Conservation (phyloP, 148 eudicot genomes). For the Amaranthus cruentus region DNA sequence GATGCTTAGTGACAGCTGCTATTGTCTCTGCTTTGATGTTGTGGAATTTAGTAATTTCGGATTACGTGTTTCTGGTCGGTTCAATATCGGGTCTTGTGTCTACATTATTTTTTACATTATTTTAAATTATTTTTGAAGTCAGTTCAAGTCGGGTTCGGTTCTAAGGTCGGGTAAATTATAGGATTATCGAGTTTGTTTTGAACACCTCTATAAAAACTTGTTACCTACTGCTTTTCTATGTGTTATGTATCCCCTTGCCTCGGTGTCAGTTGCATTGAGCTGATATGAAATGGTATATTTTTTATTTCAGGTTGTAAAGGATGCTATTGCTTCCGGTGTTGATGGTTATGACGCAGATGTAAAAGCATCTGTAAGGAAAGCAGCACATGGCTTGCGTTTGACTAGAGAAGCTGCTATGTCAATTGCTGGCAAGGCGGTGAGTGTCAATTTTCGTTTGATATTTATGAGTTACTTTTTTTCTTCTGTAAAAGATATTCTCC, state of each 20-base stretch:
- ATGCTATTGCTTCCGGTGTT: conserved; percentile 76
- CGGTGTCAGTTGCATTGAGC: background rate
- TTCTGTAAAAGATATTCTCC: background rate
- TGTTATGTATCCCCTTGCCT: background rate
- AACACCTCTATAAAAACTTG: too few relatives aligned
- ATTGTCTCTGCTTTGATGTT: background rate
- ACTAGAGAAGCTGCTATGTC: conserved; percentile 87
- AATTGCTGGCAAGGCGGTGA: conserved; percentile 90
- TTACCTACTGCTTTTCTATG: too few relatives aligned
- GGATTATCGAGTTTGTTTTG: background rate
- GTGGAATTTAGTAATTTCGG: background rate
- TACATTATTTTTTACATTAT: too few relatives aligned
- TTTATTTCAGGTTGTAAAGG: conserved; percentile 66
- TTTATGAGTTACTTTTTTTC: background rate
- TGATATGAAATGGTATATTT: conserved; percentile 1
- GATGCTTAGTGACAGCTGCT: too few relatives aligned
- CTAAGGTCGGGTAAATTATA: background rate
- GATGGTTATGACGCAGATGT: conserved; percentile 78
- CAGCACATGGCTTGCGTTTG: conserved; percentile 96
- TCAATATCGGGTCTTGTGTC: too few relatives aligned
- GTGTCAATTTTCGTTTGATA: conserved; percentile 22
- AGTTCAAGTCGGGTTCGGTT: background rate
- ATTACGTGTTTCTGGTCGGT: too few relatives aligned
- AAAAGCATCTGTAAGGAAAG: conserved; percentile 71
- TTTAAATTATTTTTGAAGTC: too few relatives aligned